A percentile compares a stretch with the other conserved stretches of the same genome.
These are phyloP conservation scores for Colletotrichum chlorophyti DNA, from an alignment of 2,329 filamentous ascomycete genomes.

Conservation along the genomic window DNA sequence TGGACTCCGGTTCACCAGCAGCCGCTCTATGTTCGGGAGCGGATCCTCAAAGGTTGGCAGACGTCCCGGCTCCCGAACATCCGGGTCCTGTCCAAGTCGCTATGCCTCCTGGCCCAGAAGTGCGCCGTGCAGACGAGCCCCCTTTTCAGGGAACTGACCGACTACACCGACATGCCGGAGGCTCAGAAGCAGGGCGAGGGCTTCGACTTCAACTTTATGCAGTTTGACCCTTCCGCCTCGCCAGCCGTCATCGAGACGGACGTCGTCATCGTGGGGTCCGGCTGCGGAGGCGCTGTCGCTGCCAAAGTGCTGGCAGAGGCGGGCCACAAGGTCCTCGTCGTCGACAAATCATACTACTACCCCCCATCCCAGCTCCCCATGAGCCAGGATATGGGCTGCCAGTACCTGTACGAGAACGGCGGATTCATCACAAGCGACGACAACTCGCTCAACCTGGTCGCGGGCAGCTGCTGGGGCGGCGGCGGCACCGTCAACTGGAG, in stretches of 20 bases:
- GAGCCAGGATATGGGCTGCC: slow-evolving; percentile 63
- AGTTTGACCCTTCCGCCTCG: slow-evolving; percentile 51
- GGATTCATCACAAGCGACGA: slow-evolving; percentile 65
- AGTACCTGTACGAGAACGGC: slow-evolving; percentile 74
- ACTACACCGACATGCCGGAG: slow-evolving; percentile 61
- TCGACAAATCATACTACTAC: slow-evolving; percentile 84
- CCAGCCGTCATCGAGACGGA: slow-evolving; percentile 74
- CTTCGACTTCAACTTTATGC: slow-evolving; percentile 67
- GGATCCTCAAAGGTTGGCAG: slow-evolving; percentile 69
- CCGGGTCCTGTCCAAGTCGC: slow-evolving; percentile 60
- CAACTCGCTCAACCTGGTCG: slow-evolving; percentile 64
- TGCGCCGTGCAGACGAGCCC: slow-evolving; percentile 63
- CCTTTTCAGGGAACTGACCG: slow-evolving; percentile 60
- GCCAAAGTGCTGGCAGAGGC: slow-evolving; percentile 83
- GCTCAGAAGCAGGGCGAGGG: slow-evolving; percentile 57
- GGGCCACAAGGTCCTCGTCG: slow-evolving; percentile 77
- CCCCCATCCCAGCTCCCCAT: slow-evolving; percentile 77
- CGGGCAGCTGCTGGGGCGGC: slow-evolving; percentile 81
- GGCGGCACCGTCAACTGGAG: slow-evolving; percentile 91
- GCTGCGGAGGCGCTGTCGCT: slow-evolving; percentile 82
- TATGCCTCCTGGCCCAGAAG: slow-evolving; percentile 61
- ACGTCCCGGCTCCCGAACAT: slow-evolving; percentile 61
- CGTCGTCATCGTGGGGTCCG: slow-evolving; percentile 85
- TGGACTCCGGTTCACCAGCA: slow-evolving; percentile 67
- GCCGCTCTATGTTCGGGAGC: slow-evolving; percentile 64